These are phyloP conservation scores for Penicillium capsulatum DNA, from an alignment of 2,329 filamentous ascomycete genomes.

Conservation along the genomic window DNA sequence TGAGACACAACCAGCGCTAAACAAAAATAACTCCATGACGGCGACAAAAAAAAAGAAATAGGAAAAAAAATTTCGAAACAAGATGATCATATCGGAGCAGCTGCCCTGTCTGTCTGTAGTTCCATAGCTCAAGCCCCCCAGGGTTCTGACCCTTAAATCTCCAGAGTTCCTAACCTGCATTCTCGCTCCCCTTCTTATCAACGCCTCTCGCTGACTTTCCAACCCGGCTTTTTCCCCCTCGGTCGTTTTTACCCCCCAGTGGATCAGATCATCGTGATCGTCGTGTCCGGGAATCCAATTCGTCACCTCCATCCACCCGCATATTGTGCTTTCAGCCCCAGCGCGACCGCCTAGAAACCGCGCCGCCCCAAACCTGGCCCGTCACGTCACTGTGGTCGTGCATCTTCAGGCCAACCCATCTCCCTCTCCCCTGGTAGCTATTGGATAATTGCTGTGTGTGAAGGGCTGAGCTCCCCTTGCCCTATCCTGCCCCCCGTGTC, in stretches of 20 bases:
- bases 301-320: not conserved
- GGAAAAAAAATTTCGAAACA: constrained; percentile 2
- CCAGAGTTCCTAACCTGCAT: constrained; percentile 14
- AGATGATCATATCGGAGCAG: constrained; percentile 8
- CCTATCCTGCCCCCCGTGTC: constrained; percentile 14
- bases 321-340: constrained; percentile 20
- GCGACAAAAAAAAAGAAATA: not conserved
- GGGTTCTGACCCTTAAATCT: constrained; percentile 17
- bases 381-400: constrained; percentile 19
- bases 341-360: constrained; percentile 27
- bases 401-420: constrained; percentile 16
- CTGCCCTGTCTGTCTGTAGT: constrained; percentile 8
- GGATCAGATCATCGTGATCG: constrained; percentile 8
- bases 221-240: constrained; percentile 1
- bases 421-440: constrained; percentile 6
- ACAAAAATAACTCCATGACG: constrained; percentile 17
- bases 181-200: constrained; percentile 16
- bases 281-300: constrained; percentile 4
- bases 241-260: constrained; percentile 1
- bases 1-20: constrained; percentile 19
- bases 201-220: constrained; percentile 7
- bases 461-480: constrained; percentile 12
- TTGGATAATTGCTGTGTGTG: constrained; percentile 13
- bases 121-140: not conserved
- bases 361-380: constrained; percentile 9